Conservation (phyloP, 805 yeast species). For the Kuraishia hungarica region DNA sequence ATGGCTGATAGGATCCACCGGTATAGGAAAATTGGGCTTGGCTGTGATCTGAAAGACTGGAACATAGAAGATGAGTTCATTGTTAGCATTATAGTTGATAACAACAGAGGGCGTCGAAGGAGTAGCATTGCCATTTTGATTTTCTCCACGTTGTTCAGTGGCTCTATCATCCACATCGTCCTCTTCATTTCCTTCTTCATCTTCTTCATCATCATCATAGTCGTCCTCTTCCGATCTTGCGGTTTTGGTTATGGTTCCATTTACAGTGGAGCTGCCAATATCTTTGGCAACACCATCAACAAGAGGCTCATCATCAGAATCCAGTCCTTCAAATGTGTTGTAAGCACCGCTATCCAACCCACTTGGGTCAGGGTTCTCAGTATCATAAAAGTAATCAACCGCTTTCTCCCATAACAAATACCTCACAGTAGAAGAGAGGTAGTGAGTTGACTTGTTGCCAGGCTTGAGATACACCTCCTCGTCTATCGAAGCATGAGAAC, state of each 20-base stretch:
- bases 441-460: slow-evolving; percentile 38
- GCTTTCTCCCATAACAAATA: slow-evolving; percentile 70
- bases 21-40: slow-evolving; percentile 21
- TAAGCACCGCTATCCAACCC: slow-evolving; percentile 4
- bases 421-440: slow-evolving; percentile 55
- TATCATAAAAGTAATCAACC: slow-evolving; percentile 33
- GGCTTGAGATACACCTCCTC: slow-evolving; percentile 30
- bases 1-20: slow-evolving; percentile 14
- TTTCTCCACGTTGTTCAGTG: slow-evolving; percentile 7
- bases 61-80: slow-evolving; percentile 24
- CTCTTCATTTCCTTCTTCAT: slow-evolving; percentile 5
- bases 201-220: slow-evolving; percentile 13
- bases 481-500: slow-evolving; percentile 3
- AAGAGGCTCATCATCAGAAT: slow-evolving; percentile 19
- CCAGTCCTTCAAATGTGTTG: slow-evolving; percentile 12
- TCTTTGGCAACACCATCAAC: slow-evolving; percentile 19
- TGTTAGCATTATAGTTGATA: slow-evolving; percentile 13
- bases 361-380: slow-evolving; percentile 10
- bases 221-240: slow-evolving; percentile 21
- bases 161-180: slow-evolving; percentile 5
- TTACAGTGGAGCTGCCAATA: slow-evolving; percentile 1
- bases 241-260: neutral
- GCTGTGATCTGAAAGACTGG: slow-evolving; percentile 15
- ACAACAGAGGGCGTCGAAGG: neutral
- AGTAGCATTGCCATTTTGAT: slow-evolving; percentile 8